These are phyloP conservation scores for Botrytis medusae DNA, from an alignment of 2,329 filamentous ascomycete species.

Conservation along the genomic window DNA sequence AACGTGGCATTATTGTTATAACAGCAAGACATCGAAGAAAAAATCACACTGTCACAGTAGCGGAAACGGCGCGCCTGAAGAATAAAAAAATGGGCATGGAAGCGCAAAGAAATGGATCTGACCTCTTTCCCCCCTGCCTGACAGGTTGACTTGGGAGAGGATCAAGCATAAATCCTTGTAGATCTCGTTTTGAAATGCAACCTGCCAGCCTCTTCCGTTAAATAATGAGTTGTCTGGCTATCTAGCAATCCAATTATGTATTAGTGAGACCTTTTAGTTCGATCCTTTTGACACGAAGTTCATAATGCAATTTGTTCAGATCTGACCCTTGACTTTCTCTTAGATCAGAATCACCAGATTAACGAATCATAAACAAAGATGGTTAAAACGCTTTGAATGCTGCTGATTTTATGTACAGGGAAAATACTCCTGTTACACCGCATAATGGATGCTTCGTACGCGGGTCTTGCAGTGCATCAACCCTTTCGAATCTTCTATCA, in stretches of 20 bases:
- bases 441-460: not conserved
- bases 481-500: not conserved
- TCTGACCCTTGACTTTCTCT: conserved; percentile 2
- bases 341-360: conserved; percentile 18
- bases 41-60: not conserved
- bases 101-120: conserved; percentile 13
- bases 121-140: conserved; percentile 17
- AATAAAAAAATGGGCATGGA: conserved; percentile 15
- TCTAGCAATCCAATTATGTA: not conserved
- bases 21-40: conserved; percentile 16
- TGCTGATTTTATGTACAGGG: conserved; percentile 12
- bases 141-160: conserved; percentile 17
- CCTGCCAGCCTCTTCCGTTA: conserved; percentile 14
- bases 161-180: conserved; percentile 22
- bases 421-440: conserved; percentile 18
- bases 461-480: conserved; percentile 12
- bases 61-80: conserved; percentile 22
- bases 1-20: conserved; percentile 21
- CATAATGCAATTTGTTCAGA: conserved; percentile 17
- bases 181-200: conserved; percentile 11
- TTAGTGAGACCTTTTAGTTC: conserved; percentile 21
- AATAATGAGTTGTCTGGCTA: conserved; percentile 11
- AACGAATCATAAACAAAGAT: not conserved
- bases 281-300: conserved; percentile 11
- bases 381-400: not conserved